Percentiles rank a stretch among this genome's conserved stretches.
These are phyloP conservation scores for Drosera capensis DNA, from an alignment of 148 eudicot species.

Conservation along the genomic window DNA sequence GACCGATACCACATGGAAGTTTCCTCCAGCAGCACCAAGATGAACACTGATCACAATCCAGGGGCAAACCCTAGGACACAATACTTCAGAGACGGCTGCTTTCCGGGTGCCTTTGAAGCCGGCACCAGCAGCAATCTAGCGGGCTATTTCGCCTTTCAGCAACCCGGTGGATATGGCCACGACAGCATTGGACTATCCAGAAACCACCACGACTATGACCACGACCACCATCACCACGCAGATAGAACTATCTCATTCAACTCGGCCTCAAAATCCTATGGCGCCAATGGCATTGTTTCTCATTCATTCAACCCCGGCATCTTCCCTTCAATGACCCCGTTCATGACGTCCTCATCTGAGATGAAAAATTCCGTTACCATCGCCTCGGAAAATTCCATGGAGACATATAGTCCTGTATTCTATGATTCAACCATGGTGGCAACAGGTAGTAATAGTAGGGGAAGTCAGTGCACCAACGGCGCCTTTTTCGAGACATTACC, in stretches of 20 bases:
- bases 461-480: constrained; percentile 9
- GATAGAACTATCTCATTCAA: constrained; percentile 18
- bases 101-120: constrained; percentile 16
- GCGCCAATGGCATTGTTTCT: constrained; percentile 11
- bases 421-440: constrained; percentile 4
- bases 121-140: constrained; percentile 11
- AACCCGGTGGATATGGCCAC: constrained; percentile 1
- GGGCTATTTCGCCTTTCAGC: constrained; percentile 12
- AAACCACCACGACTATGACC: constrained; percentile 1
- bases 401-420: constrained; percentile 3
- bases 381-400: constrained; percentile 5
- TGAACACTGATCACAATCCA: constrained; percentile 15
- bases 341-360: constrained; percentile 13
- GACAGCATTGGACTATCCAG: neutral
- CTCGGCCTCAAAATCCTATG: constrained; percentile 3
- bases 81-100: constrained; percentile 23
- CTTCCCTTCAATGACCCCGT: constrained; percentile 15
- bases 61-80: constrained; percentile 23
- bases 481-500: constrained; percentile 27
- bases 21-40: neutral
- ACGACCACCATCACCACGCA: too few relatives aligned
- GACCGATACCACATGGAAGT: constrained; percentile 1
- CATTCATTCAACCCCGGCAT: constrained; percentile 17
- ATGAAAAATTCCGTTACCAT: constrained; percentile 6
- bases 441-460: constrained; percentile 8